These are phyloP conservation scores for Neofusicoccum parvum DNA, from an alignment of 2,329 filamentous ascomycete species.

Conservation along the genomic window DNA sequence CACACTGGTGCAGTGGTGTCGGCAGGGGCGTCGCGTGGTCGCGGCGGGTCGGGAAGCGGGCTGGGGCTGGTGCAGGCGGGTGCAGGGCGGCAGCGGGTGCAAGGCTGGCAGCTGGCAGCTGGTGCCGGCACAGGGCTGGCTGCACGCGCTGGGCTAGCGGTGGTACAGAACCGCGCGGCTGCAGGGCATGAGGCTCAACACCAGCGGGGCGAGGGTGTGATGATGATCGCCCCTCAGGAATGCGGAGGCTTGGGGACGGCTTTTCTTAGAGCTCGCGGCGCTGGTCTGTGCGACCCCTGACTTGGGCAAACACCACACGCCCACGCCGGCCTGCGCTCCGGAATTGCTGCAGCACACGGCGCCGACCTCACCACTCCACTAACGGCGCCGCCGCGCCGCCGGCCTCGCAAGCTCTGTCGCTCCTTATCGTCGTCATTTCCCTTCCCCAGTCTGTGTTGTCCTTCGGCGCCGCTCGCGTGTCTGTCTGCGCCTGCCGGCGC, in stretches of 20 bases:
- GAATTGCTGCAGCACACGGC: slow-evolving; percentile 6
- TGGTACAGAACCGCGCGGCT: no score
- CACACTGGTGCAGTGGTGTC: no score
- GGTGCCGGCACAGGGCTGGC: no score
- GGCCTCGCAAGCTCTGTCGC: not conserved
- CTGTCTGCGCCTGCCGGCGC: not conserved
- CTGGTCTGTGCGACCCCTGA: slow-evolving; percentile 16
- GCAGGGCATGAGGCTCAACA: no score
- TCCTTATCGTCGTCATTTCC: not conserved
- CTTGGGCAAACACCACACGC: slow-evolving; percentile 13
- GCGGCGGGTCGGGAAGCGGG: no score
- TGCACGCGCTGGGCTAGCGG: no score
- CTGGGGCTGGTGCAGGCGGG: no score
- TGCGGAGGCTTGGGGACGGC: slow-evolving; percentile 3
- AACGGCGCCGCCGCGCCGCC: not conserved
- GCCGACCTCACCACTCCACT: not conserved
- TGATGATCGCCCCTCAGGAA: not conserved
- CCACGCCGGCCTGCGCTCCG: slow-evolving; percentile 2
- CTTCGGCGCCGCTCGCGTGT: not conserved
- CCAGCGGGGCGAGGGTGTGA: no score
- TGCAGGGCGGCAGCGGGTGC: no score
- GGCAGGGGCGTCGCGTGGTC: no score
- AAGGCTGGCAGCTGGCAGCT: no score
- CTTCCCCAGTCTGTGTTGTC: not conserved
- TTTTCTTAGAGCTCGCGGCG: not conserved